Evolutionary conservation across 2,329 filamentous ascomycete genomes (phyloP).

Genomic region (Ascochyta pisi): DNA sequence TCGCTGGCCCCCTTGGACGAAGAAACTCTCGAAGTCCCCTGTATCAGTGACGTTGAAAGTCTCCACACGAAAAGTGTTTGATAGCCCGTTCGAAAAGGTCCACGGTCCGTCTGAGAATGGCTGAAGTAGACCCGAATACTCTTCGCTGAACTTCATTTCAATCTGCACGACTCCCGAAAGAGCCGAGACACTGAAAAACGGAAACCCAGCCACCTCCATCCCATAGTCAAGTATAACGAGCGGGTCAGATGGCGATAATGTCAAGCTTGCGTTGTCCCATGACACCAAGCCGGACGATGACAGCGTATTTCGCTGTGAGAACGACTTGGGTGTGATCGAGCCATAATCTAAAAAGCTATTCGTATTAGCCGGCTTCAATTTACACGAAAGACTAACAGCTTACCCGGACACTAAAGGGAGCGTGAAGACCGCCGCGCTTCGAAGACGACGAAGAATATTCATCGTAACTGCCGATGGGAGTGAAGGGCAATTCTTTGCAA

Average conservation of each 20-base stretch:
- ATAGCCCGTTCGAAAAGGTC: conserved; percentile 25
- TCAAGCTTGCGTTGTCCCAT: neutral
- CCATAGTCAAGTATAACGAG: conserved; percentile 23
- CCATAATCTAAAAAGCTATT: conserved; percentile 4
- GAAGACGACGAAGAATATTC: neutral
- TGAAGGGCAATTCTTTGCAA: neutral
- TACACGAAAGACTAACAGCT: neutral
- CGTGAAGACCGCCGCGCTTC: neutral
- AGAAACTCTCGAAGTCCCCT: conserved; percentile 41
- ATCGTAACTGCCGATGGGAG: neutral
- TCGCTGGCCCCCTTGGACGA: conserved; percentile 52
- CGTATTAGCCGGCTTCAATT: neutral
- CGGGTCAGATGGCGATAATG: conserved; percentile 12
- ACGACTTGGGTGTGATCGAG: neutral
- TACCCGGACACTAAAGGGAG: neutral
- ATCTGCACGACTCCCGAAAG: conserved; percentile 7
- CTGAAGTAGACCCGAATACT: neutral
- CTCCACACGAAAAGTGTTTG: conserved; percentile 47
- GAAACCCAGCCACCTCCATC: conserved; percentile 25
- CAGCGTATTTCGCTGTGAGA: neutral
- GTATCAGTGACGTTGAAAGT: conserved; percentile 47
- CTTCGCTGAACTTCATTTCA: conserved; percentile 19
- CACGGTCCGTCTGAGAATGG: conserved; percentile 22
- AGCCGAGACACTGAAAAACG: conserved; percentile 14
- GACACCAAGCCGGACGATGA: neutral